These are phyloP conservation scores for Solanum piurae DNA, from an alignment of 257 asterid species.

Conservation along the genomic window DNA sequence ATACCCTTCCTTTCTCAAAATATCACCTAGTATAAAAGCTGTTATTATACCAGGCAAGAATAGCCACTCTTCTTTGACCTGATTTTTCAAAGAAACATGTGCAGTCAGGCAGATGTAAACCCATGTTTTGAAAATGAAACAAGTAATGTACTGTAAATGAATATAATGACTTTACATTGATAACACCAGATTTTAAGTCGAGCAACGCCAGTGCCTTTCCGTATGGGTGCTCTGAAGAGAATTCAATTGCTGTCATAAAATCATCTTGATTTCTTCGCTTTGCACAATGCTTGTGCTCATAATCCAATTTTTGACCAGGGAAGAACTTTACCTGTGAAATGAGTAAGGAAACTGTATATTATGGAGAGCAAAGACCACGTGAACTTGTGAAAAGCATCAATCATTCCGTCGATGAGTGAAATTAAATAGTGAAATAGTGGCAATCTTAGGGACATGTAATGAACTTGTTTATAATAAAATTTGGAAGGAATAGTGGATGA, in stretches of 20 bases:
- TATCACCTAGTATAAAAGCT: slow-evolving; percentile 47
- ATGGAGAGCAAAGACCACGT: neutral
- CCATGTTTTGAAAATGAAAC: neutral
- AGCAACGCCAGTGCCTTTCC: slow-evolving; percentile 72
- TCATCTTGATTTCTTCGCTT: slow-evolving; percentile 32
- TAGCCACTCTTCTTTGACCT: slow-evolving; percentile 84
- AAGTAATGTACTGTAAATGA: neutral
- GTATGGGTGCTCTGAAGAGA: slow-evolving; percentile 66
- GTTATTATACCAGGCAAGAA: slow-evolving; percentile 44
- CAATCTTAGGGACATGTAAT: neutral
- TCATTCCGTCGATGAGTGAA: neutral
- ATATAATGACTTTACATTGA: slow-evolving; percentile 36
- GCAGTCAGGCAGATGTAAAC: neutral
- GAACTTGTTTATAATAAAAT: neutral
- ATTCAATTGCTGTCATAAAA: slow-evolving; percentile 66
- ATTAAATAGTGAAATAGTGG: neutral
- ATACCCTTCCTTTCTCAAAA: slow-evolving; percentile 44
- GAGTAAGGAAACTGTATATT: neutral
- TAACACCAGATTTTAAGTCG: slow-evolving; percentile 47
- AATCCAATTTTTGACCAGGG: slow-evolving; percentile 73
- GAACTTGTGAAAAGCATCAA: neutral
- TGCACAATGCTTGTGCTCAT: slow-evolving; percentile 53
- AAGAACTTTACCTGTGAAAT: slow-evolving; percentile 60
- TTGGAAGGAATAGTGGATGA: neutral
- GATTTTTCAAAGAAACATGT: slow-evolving; percentile 2